Base-by-base conservation (phyloP, 129 eudicot species). In the Centaurea solstitialis region DNA sequence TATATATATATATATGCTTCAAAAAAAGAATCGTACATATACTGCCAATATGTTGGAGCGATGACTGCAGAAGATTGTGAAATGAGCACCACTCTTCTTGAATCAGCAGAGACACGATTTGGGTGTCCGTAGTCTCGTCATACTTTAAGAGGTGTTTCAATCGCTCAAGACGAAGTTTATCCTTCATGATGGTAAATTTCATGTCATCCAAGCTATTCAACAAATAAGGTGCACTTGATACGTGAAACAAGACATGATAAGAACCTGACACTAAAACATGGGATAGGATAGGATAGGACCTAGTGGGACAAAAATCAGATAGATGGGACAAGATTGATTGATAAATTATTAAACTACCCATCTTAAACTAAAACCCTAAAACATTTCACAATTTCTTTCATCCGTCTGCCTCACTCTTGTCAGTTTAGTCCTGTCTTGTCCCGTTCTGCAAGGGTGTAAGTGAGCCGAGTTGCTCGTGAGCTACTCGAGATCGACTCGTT, bases 41-140 rank as follows among this genome's bases (percentile, higher is more conserved):
- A 83, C 80, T 90, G 73, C 86, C 79, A 75, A 92, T 84, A 81
- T 90, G 94, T 15, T 88, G 85, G 81, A 94, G 89, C 59, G 99
- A 87, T 68, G 99, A 83, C 75, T 74, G 93, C 80, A 90, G 80
- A 86, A 94, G 93, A 79, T 92, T 82, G 83, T 94, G 99, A 66
- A 80, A 78, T 33, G 81, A 86, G 86, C 99, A 94, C 99, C 99
- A 94, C 39, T 92, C 91, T 84, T 90, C 97, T 88, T 94, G 97
- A 10, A 80, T 82, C 88, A 75, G 82, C 23, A 86, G 80, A 61
- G 79, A 80, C 26, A 64, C 4, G 21, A 20, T 39, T 70, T 77
- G 81, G 13, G 72, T 59, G 72, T 72, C 79, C 76, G 76, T 80
- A 11, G 64, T 73, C 57, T 87, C 90, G 38, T 87, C 86, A 79